Base-by-base conservation (phyloP, 1,284 basidiomycete species). In the Rhodotorula sp. region DNA sequence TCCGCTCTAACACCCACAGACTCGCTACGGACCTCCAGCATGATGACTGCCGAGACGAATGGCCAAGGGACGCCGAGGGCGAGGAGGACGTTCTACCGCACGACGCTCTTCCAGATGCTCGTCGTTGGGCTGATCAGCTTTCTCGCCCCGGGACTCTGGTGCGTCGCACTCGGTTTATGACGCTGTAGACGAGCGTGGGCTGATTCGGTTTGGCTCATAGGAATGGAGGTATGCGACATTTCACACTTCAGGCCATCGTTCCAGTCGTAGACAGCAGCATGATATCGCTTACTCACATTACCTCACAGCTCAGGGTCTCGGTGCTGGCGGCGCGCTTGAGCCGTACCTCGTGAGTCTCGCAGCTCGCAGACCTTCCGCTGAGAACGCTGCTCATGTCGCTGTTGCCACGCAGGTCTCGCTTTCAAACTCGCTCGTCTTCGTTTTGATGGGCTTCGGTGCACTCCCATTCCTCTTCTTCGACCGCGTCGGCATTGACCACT, bases 101-200 rank as follows among this genome's bases (percentile, higher is more conserved):
- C 50, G n/a, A 51, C 50, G 10, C 10, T 51, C 7, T 57, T 40
- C 10, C 63, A 64, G 50, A 44, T 64, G 24, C 48, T 64, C 37
- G 28, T 44, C 22, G 56, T 64, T 28, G 63, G 63, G 11, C 15
- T 51, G 2, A 64, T 64, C 28, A 52, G 48, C 37, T 44, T 64
- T 16, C 47, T 64, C 24, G 63, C 55, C 3, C 63, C 63, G 2
- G 63, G 59, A 13, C 50, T 61, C n/a, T 81, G 78, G 63, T 34
- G 34, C 34, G 34, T 34, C 34, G 34, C 34, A 34, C 10, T 34
- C 34, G 34, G 34, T 34, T 34, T 5, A 10, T 34, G 34, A 34
- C 6, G 34, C 34, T 34, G 34, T 34, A 34, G 34, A 34, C 34
- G 34, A 34, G 34, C 34, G 34, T n/a, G 15, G 7, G 37, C 53